Percentiles rank a stretch among this genome's conserved stretches.
Evolutionary conservation across 2,329 filamentous ascomycete species (phyloP).

Genomic region (Hymenoscyphus salicellus): DNA sequence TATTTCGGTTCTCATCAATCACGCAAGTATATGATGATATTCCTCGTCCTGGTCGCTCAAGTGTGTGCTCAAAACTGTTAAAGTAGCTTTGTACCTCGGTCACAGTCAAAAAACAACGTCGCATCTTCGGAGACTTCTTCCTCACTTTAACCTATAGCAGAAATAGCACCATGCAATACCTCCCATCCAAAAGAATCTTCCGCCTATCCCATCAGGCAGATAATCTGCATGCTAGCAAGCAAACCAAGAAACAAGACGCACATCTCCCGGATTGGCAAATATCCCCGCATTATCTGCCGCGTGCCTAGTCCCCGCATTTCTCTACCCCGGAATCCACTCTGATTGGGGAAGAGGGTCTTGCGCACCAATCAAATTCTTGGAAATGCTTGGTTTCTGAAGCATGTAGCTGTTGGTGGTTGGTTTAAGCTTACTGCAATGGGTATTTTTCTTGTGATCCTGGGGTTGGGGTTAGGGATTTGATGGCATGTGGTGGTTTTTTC

Average conservation of each 20-base stretch:
- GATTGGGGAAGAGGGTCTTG: background rate
- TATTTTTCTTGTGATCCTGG: too few species aligned
- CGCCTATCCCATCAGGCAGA: conserved; percentile 8
- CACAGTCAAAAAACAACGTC: background rate
- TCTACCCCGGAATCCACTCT: background rate
- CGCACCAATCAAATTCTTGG: background rate
- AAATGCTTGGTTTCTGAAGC: too few species aligned
- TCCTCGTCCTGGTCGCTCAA: background rate
- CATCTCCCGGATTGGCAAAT: conserved; percentile 5
- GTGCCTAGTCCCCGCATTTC: background rate
- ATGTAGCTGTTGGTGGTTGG: too few species aligned
- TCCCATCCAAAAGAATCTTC: background rate
- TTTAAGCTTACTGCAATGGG: too few species aligned
- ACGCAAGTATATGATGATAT: background rate
- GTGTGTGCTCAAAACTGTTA: background rate
- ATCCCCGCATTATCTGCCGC: background rate
- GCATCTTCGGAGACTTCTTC: background rate
- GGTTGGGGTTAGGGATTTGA: too few species aligned
- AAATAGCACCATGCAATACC: too few species aligned
- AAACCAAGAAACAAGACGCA: conserved; percentile 2
- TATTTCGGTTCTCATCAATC: background rate
- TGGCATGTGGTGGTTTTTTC: too few species aligned
- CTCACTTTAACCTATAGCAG: background rate
- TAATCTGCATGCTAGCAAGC: background rate
- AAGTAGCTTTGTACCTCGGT: background rate